Base-by-base conservation (phyloP, 1,139 yeast species). In the Candida frijolesensis region DNA sequence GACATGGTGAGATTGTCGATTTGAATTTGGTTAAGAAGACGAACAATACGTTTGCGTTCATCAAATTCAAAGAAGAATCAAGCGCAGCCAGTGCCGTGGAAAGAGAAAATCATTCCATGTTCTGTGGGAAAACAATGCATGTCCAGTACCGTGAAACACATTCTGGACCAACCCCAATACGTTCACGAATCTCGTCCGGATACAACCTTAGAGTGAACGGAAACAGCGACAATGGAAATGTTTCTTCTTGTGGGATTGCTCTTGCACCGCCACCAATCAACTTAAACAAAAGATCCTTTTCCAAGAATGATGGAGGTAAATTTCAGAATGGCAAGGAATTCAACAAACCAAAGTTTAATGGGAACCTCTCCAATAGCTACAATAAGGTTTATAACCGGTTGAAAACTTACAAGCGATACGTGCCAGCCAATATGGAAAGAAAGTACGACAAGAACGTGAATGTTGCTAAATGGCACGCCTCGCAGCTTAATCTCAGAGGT, bases 11-110 rank as follows among this genome's bases (percentile, higher is more conserved):
- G 35, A 79, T 90, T 44, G 82, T 76, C 27, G 68, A 76, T 14
- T 73, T 80, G 40, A 71, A 84, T 45, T 78, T 87, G 39, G 67
- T 77, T 38, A 80, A 79, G 58, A 79, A 81, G 30, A 68, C 75
- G 38, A 55, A 59, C n/a, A 79, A 74, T 49, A 77, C 83, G 19
- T 88, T 87, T 73, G 96, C 96, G 0, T 89, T 89, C 60, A 80
- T 90, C 54, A 80, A 79, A 51, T 90, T 72, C 61, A 73, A 72
- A 37, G 72, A 77, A 15, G 92, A 86, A 60, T 77, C 79, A n/a
- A 82, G 91, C 40, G 94, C 96, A 3, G 92, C 94, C 1, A 78
- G 87, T 40, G 94, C 96, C 1, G 88, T 88, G 49, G 94, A 87
- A 62, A 76, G 83, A 51, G 96, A 89, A 63, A 89, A 89, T 61